Percentiles rank a stretch among this genome's conserved stretches.
phyloP scores from a whole-genome alignment of 768 basidiomycete species.

The Rhizopogon vinicolor region DNA sequence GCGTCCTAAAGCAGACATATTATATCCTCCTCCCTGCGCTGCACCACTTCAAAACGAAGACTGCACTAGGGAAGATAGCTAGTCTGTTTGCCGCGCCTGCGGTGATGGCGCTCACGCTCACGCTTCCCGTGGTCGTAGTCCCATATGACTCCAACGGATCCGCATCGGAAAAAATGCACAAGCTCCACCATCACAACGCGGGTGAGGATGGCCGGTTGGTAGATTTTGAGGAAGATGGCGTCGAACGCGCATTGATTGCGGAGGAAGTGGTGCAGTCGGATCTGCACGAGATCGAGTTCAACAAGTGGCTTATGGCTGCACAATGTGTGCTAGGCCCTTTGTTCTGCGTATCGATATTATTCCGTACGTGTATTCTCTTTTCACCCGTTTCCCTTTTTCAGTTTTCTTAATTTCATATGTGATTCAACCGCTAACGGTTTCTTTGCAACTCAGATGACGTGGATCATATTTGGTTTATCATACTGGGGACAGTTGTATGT shows the following conservation, averaged over 20 bases:
- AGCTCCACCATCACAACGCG: slow-evolving; percentile 15
- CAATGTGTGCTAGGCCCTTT: slow-evolving; percentile 84
- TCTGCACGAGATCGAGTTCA: slow-evolving; percentile 59
- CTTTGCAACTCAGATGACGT: slow-evolving; percentile 35
- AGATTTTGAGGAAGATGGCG: slow-evolving; percentile 74
- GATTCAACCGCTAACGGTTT: background rate
- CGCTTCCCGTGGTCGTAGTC: slow-evolving; percentile 83
- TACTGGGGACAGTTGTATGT: slow-evolving; percentile 47
- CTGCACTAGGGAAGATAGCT: slow-evolving; percentile 64
- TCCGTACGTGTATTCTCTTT: slow-evolving; percentile 47
- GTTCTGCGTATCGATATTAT: slow-evolving; percentile 71
- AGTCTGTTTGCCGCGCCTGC: slow-evolving; percentile 83
- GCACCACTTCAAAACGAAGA: slow-evolving; percentile 67
- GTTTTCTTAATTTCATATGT: no score
- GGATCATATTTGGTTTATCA: slow-evolving; percentile 42
- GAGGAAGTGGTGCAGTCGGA: slow-evolving; percentile 72
- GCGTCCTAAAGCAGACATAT: slow-evolving; percentile 36
- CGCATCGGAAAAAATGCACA: slow-evolving; percentile 18
- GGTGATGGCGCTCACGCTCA: slow-evolving; percentile 79
- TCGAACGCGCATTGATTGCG: slow-evolving; percentile 64
- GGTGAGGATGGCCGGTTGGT: slow-evolving; percentile 45
- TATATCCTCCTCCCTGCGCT: slow-evolving; percentile 85
- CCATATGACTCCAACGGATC: slow-evolving; percentile 33
- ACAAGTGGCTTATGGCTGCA: slow-evolving; percentile 79
- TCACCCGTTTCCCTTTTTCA: background rate